Conservation (phyloP, 345 rosid genomes). For the Viola odorata region DNA sequence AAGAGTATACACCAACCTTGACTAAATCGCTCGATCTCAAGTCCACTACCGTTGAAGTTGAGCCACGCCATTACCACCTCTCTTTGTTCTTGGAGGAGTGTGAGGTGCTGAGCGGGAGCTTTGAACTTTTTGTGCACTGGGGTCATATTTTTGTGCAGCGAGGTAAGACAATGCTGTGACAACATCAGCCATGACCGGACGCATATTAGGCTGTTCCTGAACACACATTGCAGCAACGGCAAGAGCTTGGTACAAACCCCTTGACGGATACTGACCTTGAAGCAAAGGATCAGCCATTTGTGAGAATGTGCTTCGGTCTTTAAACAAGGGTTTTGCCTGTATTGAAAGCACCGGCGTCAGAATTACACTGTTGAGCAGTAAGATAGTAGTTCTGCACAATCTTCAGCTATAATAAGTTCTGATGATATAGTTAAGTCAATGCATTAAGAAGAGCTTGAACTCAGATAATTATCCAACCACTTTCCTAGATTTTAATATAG, state of each 20-base stretch:
- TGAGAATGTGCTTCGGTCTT: slow-evolving; percentile 66
- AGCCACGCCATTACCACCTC: slow-evolving; percentile 24
- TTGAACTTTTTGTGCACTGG: slow-evolving; percentile 19
- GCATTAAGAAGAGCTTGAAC: background rate
- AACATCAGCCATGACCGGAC: slow-evolving; percentile 72
- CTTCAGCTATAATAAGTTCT: background rate
- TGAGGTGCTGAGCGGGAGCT: slow-evolving; percentile 29
- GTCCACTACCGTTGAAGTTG: slow-evolving; percentile 9
- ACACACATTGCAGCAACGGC: slow-evolving; percentile 96
- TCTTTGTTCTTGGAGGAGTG: slow-evolving; percentile 55
- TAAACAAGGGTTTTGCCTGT: slow-evolving; percentile 86
- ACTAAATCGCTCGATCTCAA: slow-evolving; percentile 18
- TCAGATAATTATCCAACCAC: no score
- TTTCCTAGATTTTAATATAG: no score
- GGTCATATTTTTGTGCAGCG: slow-evolving; percentile 56
- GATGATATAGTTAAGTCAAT: background rate
- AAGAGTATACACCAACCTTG: background rate
- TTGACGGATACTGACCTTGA: slow-evolving; percentile 59
- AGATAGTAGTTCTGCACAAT: background rate
- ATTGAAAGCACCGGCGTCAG: slow-evolving; percentile 1
- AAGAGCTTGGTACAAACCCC: slow-evolving; percentile 83
- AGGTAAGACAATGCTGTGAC: slow-evolving; percentile 75
- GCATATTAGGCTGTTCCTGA: slow-evolving; percentile 79
- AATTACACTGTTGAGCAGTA: background rate
- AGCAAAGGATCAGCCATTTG: slow-evolving; percentile 76